A percentile compares a stretch with the other conserved stretches of the same genome.
phyloP scores from a whole-genome alignment of 2,329 filamentous ascomycete species.

The Exserohilum turcica region DNA sequence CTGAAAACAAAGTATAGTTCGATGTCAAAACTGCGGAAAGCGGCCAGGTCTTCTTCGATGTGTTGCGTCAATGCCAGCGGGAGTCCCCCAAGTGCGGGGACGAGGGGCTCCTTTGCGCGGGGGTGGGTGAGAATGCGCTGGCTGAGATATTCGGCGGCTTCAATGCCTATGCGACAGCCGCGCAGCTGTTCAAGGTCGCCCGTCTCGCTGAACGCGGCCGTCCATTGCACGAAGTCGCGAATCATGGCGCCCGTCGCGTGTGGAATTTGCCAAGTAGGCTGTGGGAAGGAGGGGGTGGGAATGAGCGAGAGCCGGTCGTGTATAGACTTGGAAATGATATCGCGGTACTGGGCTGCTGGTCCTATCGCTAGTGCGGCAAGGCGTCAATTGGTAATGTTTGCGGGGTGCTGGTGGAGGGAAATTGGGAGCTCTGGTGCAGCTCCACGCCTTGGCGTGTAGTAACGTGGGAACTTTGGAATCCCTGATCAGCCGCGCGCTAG shows the following conservation, averaged over 20 bases:
- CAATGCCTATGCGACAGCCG: conserved; percentile 78
- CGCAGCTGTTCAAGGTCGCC: conserved; percentile 72
- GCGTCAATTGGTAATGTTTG: conserved; percentile 5
- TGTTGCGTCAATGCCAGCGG: conserved; percentile 77
- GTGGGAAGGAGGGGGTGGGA: conserved; percentile 2
- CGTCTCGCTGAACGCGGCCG: conserved; percentile 58
- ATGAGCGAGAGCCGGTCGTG: not conserved
- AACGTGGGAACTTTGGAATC: conserved; percentile 8
- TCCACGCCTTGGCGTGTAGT: conserved; percentile 14
- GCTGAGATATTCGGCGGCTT: conserved; percentile 87
- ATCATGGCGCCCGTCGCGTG: conserved; percentile 46
- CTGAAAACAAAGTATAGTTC: conserved; percentile 91
- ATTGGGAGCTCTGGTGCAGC: conserved; percentile 19
- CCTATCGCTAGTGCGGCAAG: conserved; percentile 1
- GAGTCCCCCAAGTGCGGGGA: conserved; percentile 86
- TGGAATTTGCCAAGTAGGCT: conserved; percentile 1
- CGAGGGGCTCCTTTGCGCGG: conserved; percentile 77
- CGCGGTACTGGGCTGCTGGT: not conserved
- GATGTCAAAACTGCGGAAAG: conserved; percentile 71
- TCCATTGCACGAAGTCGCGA: conserved; percentile 62
- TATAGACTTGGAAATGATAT: not conserved
- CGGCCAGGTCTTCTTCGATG: conserved; percentile 76
- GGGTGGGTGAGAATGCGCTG: conserved; percentile 64
- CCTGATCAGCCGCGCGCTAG: conserved; percentile 19
- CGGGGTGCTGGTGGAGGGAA: conserved; percentile 14